Evolutionary conservation across 1,284 basidiomycete genomes (phyloP).

Genomic region (Grifola frondosa): DNA sequence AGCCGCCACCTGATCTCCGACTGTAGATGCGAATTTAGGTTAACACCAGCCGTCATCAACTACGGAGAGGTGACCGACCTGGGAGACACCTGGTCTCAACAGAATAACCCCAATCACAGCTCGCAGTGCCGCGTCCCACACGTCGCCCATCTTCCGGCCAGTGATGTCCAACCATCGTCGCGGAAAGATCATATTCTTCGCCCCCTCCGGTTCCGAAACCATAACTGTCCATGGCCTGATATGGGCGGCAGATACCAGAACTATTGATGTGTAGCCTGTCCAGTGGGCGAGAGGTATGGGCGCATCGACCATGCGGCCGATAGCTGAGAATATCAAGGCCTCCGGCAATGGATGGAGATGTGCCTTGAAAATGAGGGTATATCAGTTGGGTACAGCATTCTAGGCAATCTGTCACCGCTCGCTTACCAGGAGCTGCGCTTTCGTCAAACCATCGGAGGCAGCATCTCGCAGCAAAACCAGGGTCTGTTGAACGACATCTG

Average conservation of each 20-base stretch:
- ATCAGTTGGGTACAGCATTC: background rate
- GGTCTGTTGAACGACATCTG: conserved; percentile 37
- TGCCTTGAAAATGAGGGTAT: conserved; percentile 2
- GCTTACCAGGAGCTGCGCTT: conserved; percentile 46
- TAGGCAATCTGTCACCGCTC: background rate
- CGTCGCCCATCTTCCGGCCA: conserved; percentile 56
- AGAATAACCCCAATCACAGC: conserved; percentile 68
- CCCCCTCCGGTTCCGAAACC: conserved; percentile 37
- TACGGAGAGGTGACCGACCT: conserved; percentile 49
- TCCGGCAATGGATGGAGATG: conserved; percentile 4
- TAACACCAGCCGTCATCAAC: no score
- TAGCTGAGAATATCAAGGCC: conserved; percentile 2
- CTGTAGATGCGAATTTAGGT: conserved; percentile 44
- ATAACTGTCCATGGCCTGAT: conserved; percentile 59
- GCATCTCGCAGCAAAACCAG: conserved; percentile 42
- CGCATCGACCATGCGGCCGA: conserved; percentile 41
- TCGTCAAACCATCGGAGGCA: conserved; percentile 48
- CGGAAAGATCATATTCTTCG: conserved; percentile 49
- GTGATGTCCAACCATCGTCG: conserved; percentile 77
- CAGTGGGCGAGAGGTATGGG: conserved; percentile 61
- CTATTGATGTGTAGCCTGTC: conserved; percentile 58
- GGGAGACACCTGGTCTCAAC: conserved; percentile 69
- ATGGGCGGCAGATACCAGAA: conserved; percentile 50
- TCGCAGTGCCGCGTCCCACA: conserved; percentile 69
- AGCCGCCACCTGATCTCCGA: conserved; percentile 67